These are phyloP conservation scores for Paraconiothyrium sp. DNA, from an alignment of 2,329 filamentous ascomycete genomes.

Conservation along the genomic window DNA sequence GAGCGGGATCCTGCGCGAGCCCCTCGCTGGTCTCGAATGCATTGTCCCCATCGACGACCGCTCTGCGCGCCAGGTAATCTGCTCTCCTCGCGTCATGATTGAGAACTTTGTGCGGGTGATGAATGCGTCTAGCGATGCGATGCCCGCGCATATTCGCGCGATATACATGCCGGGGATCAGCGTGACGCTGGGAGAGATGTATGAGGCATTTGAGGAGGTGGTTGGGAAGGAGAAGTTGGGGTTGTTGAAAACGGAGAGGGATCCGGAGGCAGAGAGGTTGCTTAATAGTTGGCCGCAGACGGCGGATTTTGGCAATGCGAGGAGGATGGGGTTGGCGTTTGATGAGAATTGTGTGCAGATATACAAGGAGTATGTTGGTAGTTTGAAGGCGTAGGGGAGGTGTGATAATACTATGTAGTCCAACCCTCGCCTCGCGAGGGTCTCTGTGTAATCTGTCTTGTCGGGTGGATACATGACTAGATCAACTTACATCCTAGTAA, in stretches of 20 bases:
- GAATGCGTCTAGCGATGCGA: background rate
- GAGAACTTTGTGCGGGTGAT: slow-evolving; percentile 7
- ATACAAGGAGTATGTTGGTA: slow-evolving; percentile 2
- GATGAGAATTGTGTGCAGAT: slow-evolving; percentile 5
- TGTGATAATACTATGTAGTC: background rate
- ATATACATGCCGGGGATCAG: slow-evolving; percentile 5
- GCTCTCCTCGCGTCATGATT: background rate
- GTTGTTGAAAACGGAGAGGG: background rate
- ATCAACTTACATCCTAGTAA: background rate
- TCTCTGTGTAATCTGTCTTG: too few species aligned
- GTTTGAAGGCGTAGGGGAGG: background rate
- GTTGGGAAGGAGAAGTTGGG: background rate
- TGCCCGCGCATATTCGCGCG: background rate
- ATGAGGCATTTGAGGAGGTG: background rate
- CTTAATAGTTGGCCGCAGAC: slow-evolving; percentile 4
- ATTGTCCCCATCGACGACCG: slow-evolving; percentile 2
- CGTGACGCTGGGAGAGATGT: slow-evolving; percentile 4
- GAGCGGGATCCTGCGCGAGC: slow-evolving; percentile 9
- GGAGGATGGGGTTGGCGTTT: slow-evolving; percentile 9
- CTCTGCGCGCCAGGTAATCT: background rate
- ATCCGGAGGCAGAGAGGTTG: slow-evolving; percentile 1
- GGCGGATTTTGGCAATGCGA: slow-evolving; percentile 3
- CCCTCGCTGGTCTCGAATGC: background rate
- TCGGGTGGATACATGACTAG: background rate
- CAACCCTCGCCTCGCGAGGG: too few species aligned